Conservation (phyloP, 139 green algal genomes). For the Haematococcus lacustris region DNA sequence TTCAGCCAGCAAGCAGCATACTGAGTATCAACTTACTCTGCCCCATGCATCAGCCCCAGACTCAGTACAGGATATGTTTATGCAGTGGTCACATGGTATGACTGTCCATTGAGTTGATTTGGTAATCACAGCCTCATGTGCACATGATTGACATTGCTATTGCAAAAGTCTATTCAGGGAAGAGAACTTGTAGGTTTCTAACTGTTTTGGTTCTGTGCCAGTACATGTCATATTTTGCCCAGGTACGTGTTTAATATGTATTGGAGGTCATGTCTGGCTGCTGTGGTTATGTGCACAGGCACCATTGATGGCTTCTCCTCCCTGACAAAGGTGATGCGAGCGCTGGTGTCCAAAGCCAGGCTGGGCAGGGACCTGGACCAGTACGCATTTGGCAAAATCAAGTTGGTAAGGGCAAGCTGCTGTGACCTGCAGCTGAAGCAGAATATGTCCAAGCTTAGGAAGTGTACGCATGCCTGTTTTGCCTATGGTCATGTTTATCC, state of each 20-base stretch:
- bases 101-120: neutral
- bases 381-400: constrained; percentile 17
- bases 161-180: neutral
- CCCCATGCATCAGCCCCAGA: neutral
- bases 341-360: neutral
- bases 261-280: neutral
- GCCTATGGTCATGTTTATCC: constrained; percentile 49
- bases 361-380: constrained; percentile 5
- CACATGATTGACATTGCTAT: neutral
- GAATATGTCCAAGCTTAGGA: neutral
- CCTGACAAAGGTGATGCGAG: neutral
- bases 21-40: neutral
- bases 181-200: neutral
- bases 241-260: neutral
- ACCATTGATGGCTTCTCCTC: constrained; percentile 32
- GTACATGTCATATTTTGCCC: neutral
- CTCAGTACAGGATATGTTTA: neutral
- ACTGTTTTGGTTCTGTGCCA: neutral
- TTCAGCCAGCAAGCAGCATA: neutral
- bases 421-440: neutral
- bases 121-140: too few species aligned
- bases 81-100: too few species aligned
- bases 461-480: neutral
- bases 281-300: constrained; percentile 30
- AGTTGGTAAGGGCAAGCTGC: constrained; percentile 1